Evolutionary conservation across 164 flowering plant genomes (phyloP).

Genomic region (Hamamelis virginiana): DNA sequence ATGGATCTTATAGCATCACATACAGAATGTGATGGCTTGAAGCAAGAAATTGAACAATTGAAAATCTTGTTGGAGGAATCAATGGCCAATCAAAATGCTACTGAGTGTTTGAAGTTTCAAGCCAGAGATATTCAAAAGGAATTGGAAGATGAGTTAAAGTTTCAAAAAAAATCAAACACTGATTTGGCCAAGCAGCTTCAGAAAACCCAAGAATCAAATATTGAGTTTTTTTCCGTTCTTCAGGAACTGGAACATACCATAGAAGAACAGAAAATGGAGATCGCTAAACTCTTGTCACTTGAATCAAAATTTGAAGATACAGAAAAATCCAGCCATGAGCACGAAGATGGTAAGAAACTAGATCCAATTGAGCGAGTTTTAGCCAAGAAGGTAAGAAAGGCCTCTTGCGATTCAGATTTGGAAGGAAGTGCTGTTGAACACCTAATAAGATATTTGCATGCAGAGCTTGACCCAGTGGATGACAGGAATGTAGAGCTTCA

Average conservation of each 20-base stretch:
- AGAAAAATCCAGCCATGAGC: constrained; percentile 13
- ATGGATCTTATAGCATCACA: constrained; percentile 61
- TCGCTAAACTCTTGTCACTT: constrained; percentile 38
- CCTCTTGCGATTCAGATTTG: constrained; percentile 11
- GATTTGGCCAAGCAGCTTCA: constrained; percentile 51
- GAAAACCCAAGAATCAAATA: constrained; percentile 76
- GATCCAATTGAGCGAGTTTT: not conserved
- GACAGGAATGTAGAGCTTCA: constrained; percentile 19
- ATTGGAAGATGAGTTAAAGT: constrained; percentile 62
- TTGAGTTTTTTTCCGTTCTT: constrained; percentile 79
- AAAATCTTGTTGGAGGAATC: constrained; percentile 43
- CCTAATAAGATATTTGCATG: constrained; percentile 1
- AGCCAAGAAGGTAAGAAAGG: not conserved
- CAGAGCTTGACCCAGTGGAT: constrained; percentile 6
- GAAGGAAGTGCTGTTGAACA: constrained; percentile 10
- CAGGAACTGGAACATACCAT: constrained; percentile 79
- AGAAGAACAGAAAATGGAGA: constrained; percentile 62
- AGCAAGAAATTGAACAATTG: constrained; percentile 51
- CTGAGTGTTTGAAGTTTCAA: constrained; percentile 29
- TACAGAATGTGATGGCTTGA: constrained; percentile 53
- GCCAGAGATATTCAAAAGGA: constrained; percentile 40
- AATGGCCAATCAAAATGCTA: constrained; percentile 21
- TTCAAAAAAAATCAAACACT: constrained; percentile 58
- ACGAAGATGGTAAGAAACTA: constrained; percentile 1
- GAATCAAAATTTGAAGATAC: constrained; percentile 20